A percentile compares a stretch with the other conserved stretches of the same genome.
phyloP scores from a whole-genome alignment of 1,139 yeast genomes.

The Zhuliangozyma blackwelliae region DNA sequence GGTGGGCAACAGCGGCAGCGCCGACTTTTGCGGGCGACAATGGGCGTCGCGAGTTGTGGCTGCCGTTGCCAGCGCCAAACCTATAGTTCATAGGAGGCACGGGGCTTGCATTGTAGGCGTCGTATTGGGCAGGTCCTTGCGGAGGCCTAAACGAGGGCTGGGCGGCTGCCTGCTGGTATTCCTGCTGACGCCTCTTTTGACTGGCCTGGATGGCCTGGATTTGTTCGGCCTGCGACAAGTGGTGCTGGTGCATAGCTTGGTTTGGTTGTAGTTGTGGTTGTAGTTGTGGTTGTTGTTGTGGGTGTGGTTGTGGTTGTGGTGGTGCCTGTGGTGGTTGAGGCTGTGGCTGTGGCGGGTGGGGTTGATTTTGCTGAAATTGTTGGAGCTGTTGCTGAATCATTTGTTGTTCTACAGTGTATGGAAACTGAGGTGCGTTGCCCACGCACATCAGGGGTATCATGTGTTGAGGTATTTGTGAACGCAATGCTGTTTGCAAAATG shows the following conservation, averaged over 20 bases:
- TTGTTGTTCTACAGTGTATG: constrained; percentile 1
- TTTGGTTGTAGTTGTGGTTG: constrained; percentile 3
- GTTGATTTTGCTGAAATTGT: background rate
- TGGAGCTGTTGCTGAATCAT: no score
- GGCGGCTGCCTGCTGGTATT: background rate
- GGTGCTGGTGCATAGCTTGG: constrained; percentile 6
- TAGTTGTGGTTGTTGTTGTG: constrained; percentile 2
- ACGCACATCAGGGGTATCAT: constrained; percentile 65
- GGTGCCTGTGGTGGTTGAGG: constrained; percentile 4
- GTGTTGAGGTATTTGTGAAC: constrained; percentile 62
- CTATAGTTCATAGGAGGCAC: constrained; percentile 37
- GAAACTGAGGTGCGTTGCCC: constrained; percentile 11
- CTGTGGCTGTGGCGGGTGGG: constrained; percentile 3
- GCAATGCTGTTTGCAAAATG: constrained; percentile 57
- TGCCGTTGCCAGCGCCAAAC: constrained; percentile 33
- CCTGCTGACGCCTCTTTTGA: constrained; percentile 3
- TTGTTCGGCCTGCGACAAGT: background rate
- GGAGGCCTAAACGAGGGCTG: background rate
- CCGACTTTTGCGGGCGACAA: constrained; percentile 70
- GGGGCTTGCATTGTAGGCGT: constrained; percentile 21
- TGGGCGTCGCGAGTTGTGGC: constrained; percentile 15
- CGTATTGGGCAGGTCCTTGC: constrained; percentile 8
- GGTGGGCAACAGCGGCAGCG: constrained; percentile 64
- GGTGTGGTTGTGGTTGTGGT: constrained; percentile 8
- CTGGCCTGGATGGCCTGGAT: no score